Conservation (phyloP, 805 yeast species). For the Pichia cabralensis region DNA sequence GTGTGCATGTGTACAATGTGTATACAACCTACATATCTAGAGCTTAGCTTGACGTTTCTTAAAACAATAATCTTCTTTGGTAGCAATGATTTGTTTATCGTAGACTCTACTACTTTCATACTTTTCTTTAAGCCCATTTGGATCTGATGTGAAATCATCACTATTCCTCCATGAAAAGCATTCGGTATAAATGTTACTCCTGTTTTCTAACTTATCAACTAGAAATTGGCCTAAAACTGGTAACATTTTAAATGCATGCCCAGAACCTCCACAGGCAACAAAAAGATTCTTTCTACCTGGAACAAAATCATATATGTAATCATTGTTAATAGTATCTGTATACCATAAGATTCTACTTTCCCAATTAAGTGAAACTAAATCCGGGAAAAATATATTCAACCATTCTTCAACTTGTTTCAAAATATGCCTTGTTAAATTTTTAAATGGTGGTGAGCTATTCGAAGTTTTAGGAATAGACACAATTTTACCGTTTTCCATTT, state of each 20-base stretch:
- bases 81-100: no score
- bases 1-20: no score
- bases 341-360: constrained; percentile 25
- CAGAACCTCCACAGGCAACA: constrained; percentile 29
- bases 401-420: constrained; percentile 21
- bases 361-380: constrained; percentile 17
- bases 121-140: constrained; percentile 9
- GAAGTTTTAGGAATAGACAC: no score
- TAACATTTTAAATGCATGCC: constrained; percentile 28
- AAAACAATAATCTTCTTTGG: no score
- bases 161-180: constrained; percentile 14
- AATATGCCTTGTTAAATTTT: no score
- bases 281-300: constrained; percentile 22
- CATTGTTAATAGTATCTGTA: constrained; percentile 26
- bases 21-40: no score
- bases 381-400: constrained; percentile 21
- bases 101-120: background rate
- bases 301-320: constrained; percentile 25
- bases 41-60: no score
- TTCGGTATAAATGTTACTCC: constrained; percentile 10
- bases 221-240: constrained; percentile 25
- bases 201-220: constrained; percentile 26
- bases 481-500: no score
- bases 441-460: no score
- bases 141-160: constrained; percentile 9